Evolutionary conservation across 768 basidiomycete genomes (phyloP), one percentile per base, ranked within the genome.

Genomic region (Phylloporus sp.): DNA sequence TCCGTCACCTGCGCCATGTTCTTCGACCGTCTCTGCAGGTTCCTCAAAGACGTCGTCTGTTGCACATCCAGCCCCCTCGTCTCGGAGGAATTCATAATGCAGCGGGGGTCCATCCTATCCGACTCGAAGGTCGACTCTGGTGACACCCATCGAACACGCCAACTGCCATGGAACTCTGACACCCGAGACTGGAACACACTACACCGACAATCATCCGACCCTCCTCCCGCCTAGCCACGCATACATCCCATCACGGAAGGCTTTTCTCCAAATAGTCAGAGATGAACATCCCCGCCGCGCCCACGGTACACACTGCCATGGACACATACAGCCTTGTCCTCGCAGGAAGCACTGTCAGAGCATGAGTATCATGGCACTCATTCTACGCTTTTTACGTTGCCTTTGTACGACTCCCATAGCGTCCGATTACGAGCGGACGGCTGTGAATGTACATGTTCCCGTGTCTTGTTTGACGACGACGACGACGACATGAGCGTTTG

Each of bases 11-110:
- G 74, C 8, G 67, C 80, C 44, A 74, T 82, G 23, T 87, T 82
- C 66, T 86, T 85, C 65, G 84, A 89, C 65, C 74, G 79, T 28
- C 81, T 84, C 75, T 81, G 76, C 75, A 71, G 76, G 21, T 80
- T 85, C 62, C 43, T 83, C 42, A 66, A 71, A 28, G 80, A 79
- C 37, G 56, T 78, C 38, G 35, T 78, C 18, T 71, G 72, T 46
- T 71, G 76, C 50, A 64, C 63, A 24, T 63, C 62, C 38, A 59
- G 58, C 7, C 47, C 49, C 9, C 50, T 45, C 24, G 71, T 70
- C 22, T 59, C 65, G 26, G 84, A 86, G 61, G 73, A 77, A 45
- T 63, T 86, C 64, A 69, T 83, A 23, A n/a, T n/a, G n/a, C n/a
- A n/a, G n/a, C n/a, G n/a, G n/a, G n/a, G n/a, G n/a, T n/a, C n/a